Conservation (phyloP, 2,329 filamentous ascomycete species). For the Fusarium sp. region DNA sequence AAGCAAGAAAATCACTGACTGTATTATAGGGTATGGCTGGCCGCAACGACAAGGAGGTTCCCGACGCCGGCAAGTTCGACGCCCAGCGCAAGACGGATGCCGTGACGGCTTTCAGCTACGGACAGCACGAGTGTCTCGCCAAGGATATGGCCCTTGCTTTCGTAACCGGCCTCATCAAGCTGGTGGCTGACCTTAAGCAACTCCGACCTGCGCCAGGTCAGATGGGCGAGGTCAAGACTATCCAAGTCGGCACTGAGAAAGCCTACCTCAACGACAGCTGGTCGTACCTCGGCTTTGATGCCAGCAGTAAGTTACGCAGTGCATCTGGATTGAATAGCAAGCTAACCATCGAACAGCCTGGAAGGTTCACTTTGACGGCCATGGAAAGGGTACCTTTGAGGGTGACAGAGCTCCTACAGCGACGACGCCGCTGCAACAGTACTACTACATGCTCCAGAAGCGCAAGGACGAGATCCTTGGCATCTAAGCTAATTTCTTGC, state of each 20-base stretch:
- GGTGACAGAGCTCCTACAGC: constrained; percentile 46
- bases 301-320: constrained; percentile 55
- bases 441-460: constrained; percentile 51
- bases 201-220: constrained; percentile 58
- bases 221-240: constrained; percentile 59
- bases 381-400: constrained; percentile 49
- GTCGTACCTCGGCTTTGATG: constrained; percentile 58
- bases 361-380: constrained; percentile 54
- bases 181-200: constrained; percentile 56
- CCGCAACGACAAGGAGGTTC: constrained; percentile 52
- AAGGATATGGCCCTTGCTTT: constrained; percentile 55
- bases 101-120: constrained; percentile 59
- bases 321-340: fast-evolving
- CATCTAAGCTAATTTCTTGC: background rate
- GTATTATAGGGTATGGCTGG: constrained; percentile 50
- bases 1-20: constrained; percentile 23
- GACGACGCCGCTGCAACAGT: constrained; percentile 45
- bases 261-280: constrained; percentile 61
- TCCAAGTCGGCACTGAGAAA: constrained; percentile 53
- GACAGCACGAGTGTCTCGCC: constrained; percentile 60
- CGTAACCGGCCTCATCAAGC: constrained; percentile 56
- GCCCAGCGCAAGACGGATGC: constrained; percentile 53
- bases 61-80: constrained; percentile 55
- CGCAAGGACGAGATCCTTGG: constrained; percentile 44
- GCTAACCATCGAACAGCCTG: constrained; percentile 44